These are phyloP conservation scores for Trichoderma sp. DNA, from an alignment of 2,329 filamentous ascomycete species.

Conservation along the genomic window DNA sequence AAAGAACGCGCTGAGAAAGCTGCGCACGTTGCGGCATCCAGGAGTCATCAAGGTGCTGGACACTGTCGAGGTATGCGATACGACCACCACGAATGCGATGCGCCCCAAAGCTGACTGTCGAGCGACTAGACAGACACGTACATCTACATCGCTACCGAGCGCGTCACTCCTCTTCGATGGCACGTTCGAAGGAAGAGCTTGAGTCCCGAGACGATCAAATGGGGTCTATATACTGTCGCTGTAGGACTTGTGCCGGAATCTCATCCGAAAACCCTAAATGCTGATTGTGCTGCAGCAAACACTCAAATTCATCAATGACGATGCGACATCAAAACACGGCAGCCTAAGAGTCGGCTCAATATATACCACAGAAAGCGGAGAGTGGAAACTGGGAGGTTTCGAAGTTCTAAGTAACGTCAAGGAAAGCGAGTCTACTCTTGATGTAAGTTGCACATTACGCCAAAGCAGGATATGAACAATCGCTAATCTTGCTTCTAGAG, in stretches of 20 bases:
- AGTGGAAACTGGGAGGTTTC: constrained; percentile 96
- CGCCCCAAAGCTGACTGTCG: constrained; percentile 26
- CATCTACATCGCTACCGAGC: constrained; percentile 94
- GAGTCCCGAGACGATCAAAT: constrained; percentile 91
- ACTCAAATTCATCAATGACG: constrained; percentile 92
- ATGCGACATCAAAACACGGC: constrained; percentile 88
- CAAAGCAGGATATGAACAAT: background rate
- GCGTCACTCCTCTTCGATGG: constrained; percentile 84
- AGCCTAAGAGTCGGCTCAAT: constrained; percentile 81
- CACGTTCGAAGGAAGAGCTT: constrained; percentile 84
- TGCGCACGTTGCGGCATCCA: constrained; percentile 88
- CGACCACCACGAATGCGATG: constrained; percentile 5
- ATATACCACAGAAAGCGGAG: constrained; percentile 92
- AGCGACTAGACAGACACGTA: constrained; percentile 75
- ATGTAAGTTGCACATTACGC: constrained; percentile 48
- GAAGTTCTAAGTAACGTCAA: constrained; percentile 93
- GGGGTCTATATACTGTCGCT: constrained; percentile 85
- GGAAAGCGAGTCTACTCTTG: constrained; percentile 91
- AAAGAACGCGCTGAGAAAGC: constrained; percentile 89
- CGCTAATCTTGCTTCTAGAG: constrained; percentile 50
- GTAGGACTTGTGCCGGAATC: constrained; percentile 45
- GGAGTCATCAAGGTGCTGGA: constrained; percentile 93
- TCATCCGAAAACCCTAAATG: background rate
- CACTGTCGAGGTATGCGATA: constrained; percentile 73
- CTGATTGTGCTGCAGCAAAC: constrained; percentile 63